These are phyloP conservation scores for Gloeophyllum trabeum DNA, from an alignment of 768 basidiomycete species.

Conservation along the genomic window DNA sequence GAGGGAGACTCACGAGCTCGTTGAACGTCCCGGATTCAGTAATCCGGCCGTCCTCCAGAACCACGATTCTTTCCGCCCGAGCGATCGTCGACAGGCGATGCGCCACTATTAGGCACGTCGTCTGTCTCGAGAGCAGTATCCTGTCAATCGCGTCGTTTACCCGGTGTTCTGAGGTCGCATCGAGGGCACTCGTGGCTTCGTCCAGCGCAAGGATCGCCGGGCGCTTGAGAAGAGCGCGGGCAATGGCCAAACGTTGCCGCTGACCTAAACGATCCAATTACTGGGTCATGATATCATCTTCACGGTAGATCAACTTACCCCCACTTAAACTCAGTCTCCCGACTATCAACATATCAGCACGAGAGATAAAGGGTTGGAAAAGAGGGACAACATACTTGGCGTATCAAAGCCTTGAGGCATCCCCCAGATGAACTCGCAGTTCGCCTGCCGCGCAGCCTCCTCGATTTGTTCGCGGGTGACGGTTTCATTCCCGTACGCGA, in stretches of 20 bases:
- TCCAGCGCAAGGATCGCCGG: conserved; percentile 84
- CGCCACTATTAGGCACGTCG: conserved; percentile 84
- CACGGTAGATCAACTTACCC: too few relatives aligned
- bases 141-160: conserved; percentile 89
- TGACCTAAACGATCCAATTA: too few relatives aligned
- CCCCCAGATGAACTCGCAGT: conserved; percentile 94
- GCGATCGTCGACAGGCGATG: conserved; percentile 88
- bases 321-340: conserved; percentile 63
- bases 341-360: conserved; percentile 26
- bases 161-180: conserved; percentile 80
- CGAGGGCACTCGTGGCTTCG: conserved; percentile 82
- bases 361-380: not conserved
- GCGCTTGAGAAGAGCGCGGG: conserved; percentile 79
- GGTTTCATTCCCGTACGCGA: conserved; percentile 71
- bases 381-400: conserved; percentile 51
- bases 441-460: conserved; percentile 79
- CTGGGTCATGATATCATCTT: too few relatives aligned
- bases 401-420: conserved; percentile 94
- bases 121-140: conserved; percentile 67
- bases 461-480: conserved; percentile 81
- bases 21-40: conserved; percentile 76
- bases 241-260: conserved; percentile 72
- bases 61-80: conserved; percentile 80
- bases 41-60: conserved; percentile 78
- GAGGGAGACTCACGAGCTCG: conserved; percentile 44